These are phyloP conservation scores for Nephelium lappaceum DNA, from an alignment of 345 rosid genomes.

Conservation along the genomic window DNA sequence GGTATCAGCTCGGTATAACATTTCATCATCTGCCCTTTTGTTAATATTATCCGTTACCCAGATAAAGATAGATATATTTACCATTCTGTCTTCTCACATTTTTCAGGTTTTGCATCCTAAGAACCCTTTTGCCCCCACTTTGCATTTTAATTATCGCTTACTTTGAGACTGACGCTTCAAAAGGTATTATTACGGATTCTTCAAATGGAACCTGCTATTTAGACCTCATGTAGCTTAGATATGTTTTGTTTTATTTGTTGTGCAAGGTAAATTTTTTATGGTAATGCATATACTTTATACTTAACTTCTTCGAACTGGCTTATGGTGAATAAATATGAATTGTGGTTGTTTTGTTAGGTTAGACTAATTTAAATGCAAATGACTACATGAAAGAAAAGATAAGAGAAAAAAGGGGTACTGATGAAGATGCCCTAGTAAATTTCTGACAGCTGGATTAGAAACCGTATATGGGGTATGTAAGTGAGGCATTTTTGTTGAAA, in stretches of 20 bases:
- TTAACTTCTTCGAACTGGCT: neutral
- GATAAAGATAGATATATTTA: neutral
- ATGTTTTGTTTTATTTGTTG: neutral
- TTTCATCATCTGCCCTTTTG: neutral
- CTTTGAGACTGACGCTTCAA: slow-evolving; percentile 83
- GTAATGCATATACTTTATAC: neutral
- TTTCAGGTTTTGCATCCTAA: slow-evolving; percentile 75
- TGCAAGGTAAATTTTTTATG: neutral
- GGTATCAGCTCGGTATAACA: slow-evolving; percentile 89
- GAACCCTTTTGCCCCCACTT: slow-evolving; percentile 94
- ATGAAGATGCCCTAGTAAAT: neutral
- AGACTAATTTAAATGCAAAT: neutral
- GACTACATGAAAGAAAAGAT: neutral
- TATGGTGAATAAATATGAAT: neutral
- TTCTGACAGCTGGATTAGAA: neutral
- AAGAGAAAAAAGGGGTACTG: neutral
- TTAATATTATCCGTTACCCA: no score
- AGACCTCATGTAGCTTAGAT: neutral
- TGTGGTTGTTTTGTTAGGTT: neutral
- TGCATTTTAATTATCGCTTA: slow-evolving; percentile 85
- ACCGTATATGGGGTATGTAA: neutral
- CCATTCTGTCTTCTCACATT: neutral
- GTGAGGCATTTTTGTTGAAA: neutral
- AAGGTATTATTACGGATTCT: slow-evolving; percentile 47
- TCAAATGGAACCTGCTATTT: neutral